Percentiles rank a stretch among this genome's conserved stretches.
phyloP scores from a whole-genome alignment of 352 stramenopile genomes.

The Phytophthora sansomeana region DNA sequence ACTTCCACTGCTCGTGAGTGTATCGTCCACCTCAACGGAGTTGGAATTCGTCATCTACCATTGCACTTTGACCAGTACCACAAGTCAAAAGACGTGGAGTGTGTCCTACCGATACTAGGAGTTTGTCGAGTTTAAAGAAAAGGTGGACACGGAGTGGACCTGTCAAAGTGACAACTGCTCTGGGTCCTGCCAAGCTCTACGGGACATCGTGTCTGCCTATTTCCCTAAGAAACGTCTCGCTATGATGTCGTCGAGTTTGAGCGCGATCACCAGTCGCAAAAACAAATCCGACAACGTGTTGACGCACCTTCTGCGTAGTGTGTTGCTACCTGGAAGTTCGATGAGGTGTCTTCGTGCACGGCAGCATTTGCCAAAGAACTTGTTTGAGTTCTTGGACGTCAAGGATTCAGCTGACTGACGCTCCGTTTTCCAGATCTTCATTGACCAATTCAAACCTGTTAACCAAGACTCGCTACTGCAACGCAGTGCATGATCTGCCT shows the following conservation, averaged over 20 bases:
- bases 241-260: constrained; percentile 38
- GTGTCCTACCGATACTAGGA: constrained; percentile 63
- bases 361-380: constrained; percentile 39
- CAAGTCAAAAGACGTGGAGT: constrained; percentile 43
- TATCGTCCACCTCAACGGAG: constrained; percentile 36
- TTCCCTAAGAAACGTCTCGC: constrained; percentile 58
- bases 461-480: too few relatives aligned
- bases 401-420: constrained; percentile 48
- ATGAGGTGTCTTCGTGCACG: constrained; percentile 67
- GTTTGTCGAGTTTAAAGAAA: constrained; percentile 51
- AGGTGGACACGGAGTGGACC: constrained; percentile 52
- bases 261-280: constrained; percentile 46
- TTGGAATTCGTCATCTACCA: constrained; percentile 50
- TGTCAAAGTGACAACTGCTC: constrained; percentile 56
- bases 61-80: constrained; percentile 42
- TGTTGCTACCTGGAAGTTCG: constrained; percentile 59
- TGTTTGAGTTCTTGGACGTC: constrained; percentile 64
- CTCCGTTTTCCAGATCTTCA: constrained; percentile 63
- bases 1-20: constrained; percentile 45
- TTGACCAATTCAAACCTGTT: constrained; percentile 29
- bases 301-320: constrained; percentile 58
- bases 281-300: constrained; percentile 60
- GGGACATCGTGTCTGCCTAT: constrained; percentile 51
- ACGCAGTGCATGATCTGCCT: too few relatives aligned
- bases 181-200: constrained; percentile 64